These are phyloP conservation scores for Chrysoporthe austroafricana DNA, from an alignment of 2,329 filamentous ascomycete species.

Conservation along the genomic window DNA sequence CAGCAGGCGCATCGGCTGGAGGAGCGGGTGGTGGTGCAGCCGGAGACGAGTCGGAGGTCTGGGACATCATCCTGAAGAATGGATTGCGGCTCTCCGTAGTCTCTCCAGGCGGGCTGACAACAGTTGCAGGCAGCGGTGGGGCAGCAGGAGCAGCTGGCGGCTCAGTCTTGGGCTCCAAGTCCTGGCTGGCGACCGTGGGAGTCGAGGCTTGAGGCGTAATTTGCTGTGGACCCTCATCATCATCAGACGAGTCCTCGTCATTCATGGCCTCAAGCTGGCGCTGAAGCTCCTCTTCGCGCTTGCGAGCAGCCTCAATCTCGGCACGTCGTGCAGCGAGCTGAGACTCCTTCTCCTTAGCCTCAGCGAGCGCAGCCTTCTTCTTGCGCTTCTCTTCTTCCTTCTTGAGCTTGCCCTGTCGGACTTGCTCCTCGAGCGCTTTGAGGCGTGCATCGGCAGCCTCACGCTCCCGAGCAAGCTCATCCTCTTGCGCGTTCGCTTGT, in stretches of 20 bases:
- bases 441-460: slow-evolving; percentile 82
- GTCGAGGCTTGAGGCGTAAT: slow-evolving; percentile 66
- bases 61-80: slow-evolving; percentile 87
- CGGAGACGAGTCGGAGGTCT: slow-evolving; percentile 44
- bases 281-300: slow-evolving; percentile 87
- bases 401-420: slow-evolving; percentile 89
- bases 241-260: slow-evolving; percentile 76
- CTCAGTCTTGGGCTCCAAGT: slow-evolving; percentile 56
- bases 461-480: slow-evolving; percentile 78
- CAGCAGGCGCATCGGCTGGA: slow-evolving; percentile 45
- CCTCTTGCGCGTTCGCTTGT: slow-evolving; percentile 74
- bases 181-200: slow-evolving; percentile 58
- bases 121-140: slow-evolving; percentile 55
- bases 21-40: slow-evolving; percentile 40
- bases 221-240: slow-evolving; percentile 78
- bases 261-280: slow-evolving; percentile 78
- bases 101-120: slow-evolving; percentile 61
- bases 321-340: slow-evolving; percentile 83
- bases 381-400: slow-evolving; percentile 95
- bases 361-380: slow-evolving; percentile 85
- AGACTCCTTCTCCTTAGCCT: slow-evolving; percentile 86
- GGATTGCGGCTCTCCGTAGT: slow-evolving; percentile 84
- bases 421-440: slow-evolving; percentile 89
- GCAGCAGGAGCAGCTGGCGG: slow-evolving; percentile 47
- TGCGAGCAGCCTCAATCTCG: slow-evolving; percentile 88